phyloP scores from a whole-genome alignment of 805 yeast species.

The Starmerella apis region DNA sequence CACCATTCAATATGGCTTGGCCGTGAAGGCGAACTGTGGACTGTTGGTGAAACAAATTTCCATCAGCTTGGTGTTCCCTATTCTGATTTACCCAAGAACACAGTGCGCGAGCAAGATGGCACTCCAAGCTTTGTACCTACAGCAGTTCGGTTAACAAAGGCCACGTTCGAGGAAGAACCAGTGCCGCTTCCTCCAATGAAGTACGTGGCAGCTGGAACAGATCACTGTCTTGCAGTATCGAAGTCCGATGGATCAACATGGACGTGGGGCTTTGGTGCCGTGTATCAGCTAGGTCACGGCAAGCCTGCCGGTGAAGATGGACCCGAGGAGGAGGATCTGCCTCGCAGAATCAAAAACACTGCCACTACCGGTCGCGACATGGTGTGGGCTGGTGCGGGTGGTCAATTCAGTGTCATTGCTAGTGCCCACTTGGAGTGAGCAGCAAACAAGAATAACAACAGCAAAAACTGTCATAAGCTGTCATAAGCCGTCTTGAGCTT shows the following conservation, averaged over 20 bases:
- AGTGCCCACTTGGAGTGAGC: slow-evolving; percentile 40
- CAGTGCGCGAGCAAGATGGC: slow-evolving; percentile 70
- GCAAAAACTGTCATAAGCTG: background rate
- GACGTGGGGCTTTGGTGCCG: slow-evolving; percentile 98
- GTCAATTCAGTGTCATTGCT: slow-evolving; percentile 86
- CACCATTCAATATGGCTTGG: slow-evolving; percentile 81
- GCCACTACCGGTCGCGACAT: slow-evolving; percentile 79
- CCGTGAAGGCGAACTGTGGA: slow-evolving; percentile 58
- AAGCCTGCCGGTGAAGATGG: slow-evolving; percentile 70
- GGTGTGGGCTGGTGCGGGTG: slow-evolving; percentile 77
- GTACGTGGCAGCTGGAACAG: slow-evolving; percentile 72
- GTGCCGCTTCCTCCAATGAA: slow-evolving; percentile 45
- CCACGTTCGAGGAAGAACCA: slow-evolving; percentile 25
- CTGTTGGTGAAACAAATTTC: slow-evolving; percentile 92
- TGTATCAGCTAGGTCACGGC: slow-evolving; percentile 93
- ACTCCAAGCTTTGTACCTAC: slow-evolving; percentile 65
- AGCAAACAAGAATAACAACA: too few relatives aligned
- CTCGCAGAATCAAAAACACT: slow-evolving; percentile 84
- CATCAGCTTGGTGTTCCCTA: slow-evolving; percentile 75
- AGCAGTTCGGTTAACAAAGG: slow-evolving; percentile 56
- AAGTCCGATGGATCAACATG: slow-evolving; percentile 66
- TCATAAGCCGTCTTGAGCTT: background rate
- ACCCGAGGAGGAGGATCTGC: slow-evolving; percentile 74
- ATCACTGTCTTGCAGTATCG: slow-evolving; percentile 80
- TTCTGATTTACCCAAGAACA: slow-evolving; percentile 52